Conservation (phyloP, 805 yeast species). For the Candida sithepensis region DNA sequence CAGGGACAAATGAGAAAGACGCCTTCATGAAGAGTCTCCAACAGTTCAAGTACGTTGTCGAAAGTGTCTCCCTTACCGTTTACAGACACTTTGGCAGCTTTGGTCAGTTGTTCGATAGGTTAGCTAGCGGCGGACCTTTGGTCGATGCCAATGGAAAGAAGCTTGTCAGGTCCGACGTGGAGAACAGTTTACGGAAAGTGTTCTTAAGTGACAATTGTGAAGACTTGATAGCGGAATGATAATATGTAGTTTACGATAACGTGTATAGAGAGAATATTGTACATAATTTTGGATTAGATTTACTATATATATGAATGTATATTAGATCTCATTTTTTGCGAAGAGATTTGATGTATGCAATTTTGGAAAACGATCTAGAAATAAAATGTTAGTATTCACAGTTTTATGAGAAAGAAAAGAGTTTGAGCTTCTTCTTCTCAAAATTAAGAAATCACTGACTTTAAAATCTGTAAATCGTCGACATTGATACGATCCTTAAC, state of each 20-base stretch:
- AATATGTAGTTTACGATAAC: too few relatives aligned
- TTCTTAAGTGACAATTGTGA: slow-evolving; percentile 50
- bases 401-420: too few relatives aligned
- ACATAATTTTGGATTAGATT: too few relatives aligned
- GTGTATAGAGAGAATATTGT: not conserved
- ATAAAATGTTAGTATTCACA: slow-evolving; percentile 5
- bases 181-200: slow-evolving; percentile 42
- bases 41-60: slow-evolving; percentile 58
- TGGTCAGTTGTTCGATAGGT: slow-evolving; percentile 32
- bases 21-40: slow-evolving; percentile 47
- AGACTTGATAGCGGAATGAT: slow-evolving; percentile 29
- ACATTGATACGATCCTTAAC: slow-evolving; percentile 47
- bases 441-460: slow-evolving; percentile 37
- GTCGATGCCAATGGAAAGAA: slow-evolving; percentile 7
- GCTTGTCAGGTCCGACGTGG: slow-evolving; percentile 43
- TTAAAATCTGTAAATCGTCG: slow-evolving; percentile 50
- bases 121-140: not conserved
- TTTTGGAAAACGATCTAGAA: slow-evolving; percentile 32
- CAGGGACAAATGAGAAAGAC: slow-evolving; percentile 47
- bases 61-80: slow-evolving; percentile 44
- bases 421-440: too few relatives aligned
- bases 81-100: slow-evolving; percentile 29
- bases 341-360: slow-evolving; percentile 30
- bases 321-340: slow-evolving; percentile 14
- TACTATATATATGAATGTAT: too few relatives aligned